Evolutionary conservation across 1,139 yeast species (phyloP), one percentile per base, ranked within the genome.

Genomic region (Hansenula sp.): DNA sequence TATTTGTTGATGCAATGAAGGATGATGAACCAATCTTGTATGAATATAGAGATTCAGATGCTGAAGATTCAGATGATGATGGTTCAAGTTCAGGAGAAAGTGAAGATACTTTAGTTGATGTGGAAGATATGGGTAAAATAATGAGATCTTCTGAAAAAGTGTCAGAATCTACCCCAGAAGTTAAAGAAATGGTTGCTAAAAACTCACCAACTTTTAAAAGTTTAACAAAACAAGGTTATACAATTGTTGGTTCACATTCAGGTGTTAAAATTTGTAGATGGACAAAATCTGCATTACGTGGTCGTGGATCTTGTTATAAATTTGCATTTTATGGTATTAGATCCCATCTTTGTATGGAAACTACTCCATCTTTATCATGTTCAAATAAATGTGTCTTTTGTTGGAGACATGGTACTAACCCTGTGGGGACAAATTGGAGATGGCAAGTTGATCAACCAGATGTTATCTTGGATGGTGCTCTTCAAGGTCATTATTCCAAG

Each of bases 331-430:
- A 90, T 60, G 96, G 96, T 22, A 89, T 89, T 52, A 77, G 75
- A 46, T 84, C 95, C 2, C 96, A 92, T 63, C 69, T 90, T 46
- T 90, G 97, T 65, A 89, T 89, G 97, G 97, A 89, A 60, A 79
- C 96, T 2, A 89, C 97, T 0, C 97, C 97, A 1, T 83, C 95
- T 2, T 68, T 89, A 44, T 92, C 96, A 6, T 89, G 97, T 61
- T 87, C 96, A 10, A 89, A 89, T 59, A 89, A 89, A 61, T 89
- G 97, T 71, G 97, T 89, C 3, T 89, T 89, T 59, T 89, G 97
- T 65, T 89, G 97, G 97, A 75, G 97, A 59, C 97, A 90, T 59
- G 97, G 97, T 37, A 89, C 97, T 4, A 90, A 89, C 55, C 97
- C 97, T 0, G 97, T 90, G 2, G 96, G 96, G 22, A 89, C 95